These are phyloP conservation scores for Periglandula ipomoeae DNA, from an alignment of 2,329 filamentous ascomycete genomes.

Conservation along the genomic window DNA sequence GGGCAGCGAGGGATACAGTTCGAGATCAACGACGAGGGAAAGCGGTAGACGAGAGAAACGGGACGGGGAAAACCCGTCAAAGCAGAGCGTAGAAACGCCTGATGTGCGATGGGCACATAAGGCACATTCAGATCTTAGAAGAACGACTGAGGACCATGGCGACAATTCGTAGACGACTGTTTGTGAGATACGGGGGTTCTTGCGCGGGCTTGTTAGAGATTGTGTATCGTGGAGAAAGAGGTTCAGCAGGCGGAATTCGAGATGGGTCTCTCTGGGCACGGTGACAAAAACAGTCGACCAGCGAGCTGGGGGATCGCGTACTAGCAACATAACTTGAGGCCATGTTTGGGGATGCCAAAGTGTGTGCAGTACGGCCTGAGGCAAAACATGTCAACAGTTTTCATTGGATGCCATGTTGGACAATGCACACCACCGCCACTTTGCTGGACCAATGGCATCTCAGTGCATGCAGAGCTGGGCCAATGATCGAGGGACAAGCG, in stretches of 20 bases:
- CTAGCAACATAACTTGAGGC: slow-evolving; percentile 10
- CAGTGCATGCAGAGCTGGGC: accelerated
- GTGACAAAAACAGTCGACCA: slow-evolving; percentile 11
- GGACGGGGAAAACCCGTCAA: neutral
- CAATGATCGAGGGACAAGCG: slow-evolving; percentile 1
- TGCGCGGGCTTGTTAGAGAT: slow-evolving; percentile 7
- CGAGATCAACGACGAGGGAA: slow-evolving; percentile 1
- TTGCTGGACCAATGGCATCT: slow-evolving; percentile 3
- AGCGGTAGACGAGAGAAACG: neutral
- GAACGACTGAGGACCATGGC: slow-evolving; percentile 12
- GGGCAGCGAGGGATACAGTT: slow-evolving; percentile 8
- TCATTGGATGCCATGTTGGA: slow-evolving; percentile 11
- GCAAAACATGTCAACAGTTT: neutral
- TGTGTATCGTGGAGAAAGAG: slow-evolving; percentile 10
- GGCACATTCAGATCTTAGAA: slow-evolving; percentile 8
- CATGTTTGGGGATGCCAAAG: neutral
- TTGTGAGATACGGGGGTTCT: slow-evolving; percentile 2
- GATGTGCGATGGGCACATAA: slow-evolving; percentile 6
- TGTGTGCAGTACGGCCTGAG: slow-evolving; percentile 12
- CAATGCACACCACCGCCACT: neutral
- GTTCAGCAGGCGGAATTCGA: neutral
- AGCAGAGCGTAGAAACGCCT: slow-evolving; percentile 2
- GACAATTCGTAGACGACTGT: slow-evolving; percentile 7
- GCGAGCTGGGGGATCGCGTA: slow-evolving; percentile 7
- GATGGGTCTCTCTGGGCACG: slow-evolving; percentile 6